phyloP scores from a whole-genome alignment of 192 early-diverging fungal species.

The Backusella parvicylindrica region DNA sequence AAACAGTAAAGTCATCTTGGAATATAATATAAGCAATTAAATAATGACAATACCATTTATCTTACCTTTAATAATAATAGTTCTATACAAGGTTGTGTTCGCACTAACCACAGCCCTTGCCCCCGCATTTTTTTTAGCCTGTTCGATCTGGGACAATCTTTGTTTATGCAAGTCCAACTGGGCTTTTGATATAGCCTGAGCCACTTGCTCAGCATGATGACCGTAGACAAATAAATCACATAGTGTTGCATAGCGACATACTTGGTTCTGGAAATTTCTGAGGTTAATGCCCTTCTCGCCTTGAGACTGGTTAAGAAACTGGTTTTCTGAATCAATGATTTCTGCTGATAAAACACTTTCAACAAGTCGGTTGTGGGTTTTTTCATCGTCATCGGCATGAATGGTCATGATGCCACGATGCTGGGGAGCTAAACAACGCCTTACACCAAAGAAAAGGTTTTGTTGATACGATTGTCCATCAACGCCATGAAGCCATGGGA shows the following conservation, averaged over 20 bases:
- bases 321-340: constrained; percentile 28
- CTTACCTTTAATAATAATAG: constrained; percentile 42
- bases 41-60: not conserved
- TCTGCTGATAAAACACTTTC: constrained; percentile 47
- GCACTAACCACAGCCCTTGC: not conserved
- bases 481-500: constrained; percentile 62
- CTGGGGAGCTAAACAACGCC: constrained; percentile 18
- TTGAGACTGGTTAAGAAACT: constrained; percentile 27
- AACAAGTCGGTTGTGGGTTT: constrained; percentile 35
- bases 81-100: constrained; percentile 33
- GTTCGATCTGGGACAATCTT: not conserved
- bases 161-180: constrained; percentile 16
- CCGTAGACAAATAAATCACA: constrained; percentile 47
- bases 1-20: constrained; percentile 33
- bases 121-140: constrained; percentile 16
- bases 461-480: constrained; percentile 44
- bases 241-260: constrained; percentile 42
- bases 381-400: constrained; percentile 25
- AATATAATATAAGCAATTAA: not conserved
- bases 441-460: constrained; percentile 54
- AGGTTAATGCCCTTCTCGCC: constrained; percentile 36
- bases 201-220: constrained; percentile 15
- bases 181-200: constrained; percentile 33
- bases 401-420: constrained; percentile 28
- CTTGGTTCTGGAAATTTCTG: constrained; percentile 49